Evolutionary conservation across 352 stramenopile genomes (phyloP).

Genomic region (Phytophthora constricta): DNA sequence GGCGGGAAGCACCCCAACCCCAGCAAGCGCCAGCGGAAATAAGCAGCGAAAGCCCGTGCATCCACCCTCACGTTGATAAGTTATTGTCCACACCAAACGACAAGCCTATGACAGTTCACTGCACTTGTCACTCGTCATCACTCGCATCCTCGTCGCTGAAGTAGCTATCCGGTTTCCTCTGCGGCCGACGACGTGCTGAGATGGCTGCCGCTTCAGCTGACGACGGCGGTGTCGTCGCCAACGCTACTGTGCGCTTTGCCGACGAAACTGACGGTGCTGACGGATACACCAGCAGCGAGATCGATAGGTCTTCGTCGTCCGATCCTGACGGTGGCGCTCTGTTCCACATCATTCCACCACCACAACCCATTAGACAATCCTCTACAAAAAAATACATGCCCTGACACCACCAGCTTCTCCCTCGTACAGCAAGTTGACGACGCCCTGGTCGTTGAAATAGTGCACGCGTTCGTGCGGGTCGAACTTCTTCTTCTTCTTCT

Average conservation of each 20-base stretch:
- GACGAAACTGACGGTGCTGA: conserved; percentile 12
- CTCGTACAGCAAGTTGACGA: conserved; percentile 73
- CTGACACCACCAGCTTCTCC: neutral
- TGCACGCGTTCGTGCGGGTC: conserved; percentile 61
- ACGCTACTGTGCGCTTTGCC: neutral
- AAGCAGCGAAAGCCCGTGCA: conserved; percentile 19
- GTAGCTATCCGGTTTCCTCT: conserved; percentile 56
- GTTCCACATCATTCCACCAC: neutral
- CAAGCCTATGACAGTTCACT: neutral
- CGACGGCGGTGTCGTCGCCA: neutral
- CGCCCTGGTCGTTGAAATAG: conserved; percentile 75
- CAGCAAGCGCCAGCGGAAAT: conserved; percentile 74
- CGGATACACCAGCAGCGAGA: conserved; percentile 73
- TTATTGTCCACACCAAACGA: conserved; percentile 30
- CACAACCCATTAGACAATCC: conserved; percentile 29
- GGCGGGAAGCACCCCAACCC: conserved; percentile 31
- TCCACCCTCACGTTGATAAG: conserved; percentile 33
- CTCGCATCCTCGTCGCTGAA: conserved; percentile 85
- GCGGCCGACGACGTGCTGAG: conserved; percentile 35
- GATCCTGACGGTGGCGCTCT: conserved; percentile 57
- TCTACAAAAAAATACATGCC: no score
- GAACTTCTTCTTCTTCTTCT: conserved; percentile 75
- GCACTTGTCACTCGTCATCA: conserved; percentile 46
- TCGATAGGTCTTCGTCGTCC: conserved; percentile 66
- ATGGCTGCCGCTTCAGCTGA: conserved; percentile 21